Evolutionary conservation across 1,284 basidiomycete genomes (phyloP).

Genomic region (Austropuccinia psidii): DNA sequence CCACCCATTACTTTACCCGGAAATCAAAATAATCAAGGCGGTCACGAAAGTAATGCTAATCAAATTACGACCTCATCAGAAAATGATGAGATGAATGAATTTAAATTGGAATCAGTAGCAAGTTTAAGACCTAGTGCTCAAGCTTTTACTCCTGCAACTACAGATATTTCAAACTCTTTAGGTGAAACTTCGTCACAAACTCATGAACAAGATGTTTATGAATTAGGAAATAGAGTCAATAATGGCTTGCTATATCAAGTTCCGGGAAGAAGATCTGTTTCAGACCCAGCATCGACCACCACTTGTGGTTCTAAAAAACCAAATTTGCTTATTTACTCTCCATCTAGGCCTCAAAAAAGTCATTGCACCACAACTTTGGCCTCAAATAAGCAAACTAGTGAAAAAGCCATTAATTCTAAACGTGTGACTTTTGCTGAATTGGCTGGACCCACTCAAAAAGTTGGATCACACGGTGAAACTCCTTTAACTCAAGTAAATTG

Average conservation of each 20-base stretch:
- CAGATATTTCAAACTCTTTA: not conserved
- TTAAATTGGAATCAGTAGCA: constrained; percentile 18
- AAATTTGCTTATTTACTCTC: not conserved
- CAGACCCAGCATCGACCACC: constrained; percentile 9
- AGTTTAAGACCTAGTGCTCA: constrained; percentile 25
- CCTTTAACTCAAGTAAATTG: not conserved
- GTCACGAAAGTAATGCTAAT: not conserved
- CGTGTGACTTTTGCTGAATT: constrained; percentile 36
- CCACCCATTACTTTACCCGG: constrained; percentile 26
- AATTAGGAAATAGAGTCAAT: not conserved
- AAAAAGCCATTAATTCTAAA: not conserved
- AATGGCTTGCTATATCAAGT: constrained; percentile 19
- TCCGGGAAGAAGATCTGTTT: constrained; percentile 29
- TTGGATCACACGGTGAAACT: constrained; percentile 23
- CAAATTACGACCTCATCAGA: not conserved
- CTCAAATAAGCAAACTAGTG: not conserved
- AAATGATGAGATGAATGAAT: not conserved
- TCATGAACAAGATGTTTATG: not conserved
- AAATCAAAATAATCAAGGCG: not conserved
- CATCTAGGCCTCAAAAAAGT: not conserved
- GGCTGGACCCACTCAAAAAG: not conserved
- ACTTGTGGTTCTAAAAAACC: not conserved
- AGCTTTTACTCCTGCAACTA: constrained; percentile 19
- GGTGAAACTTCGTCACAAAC: not conserved
- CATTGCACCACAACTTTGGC: not conserved